Evolutionary conservation across 768 basidiomycete species (phyloP), one percentile per base, ranked within the genome.

Genomic region (Kwoniella sp.): DNA sequence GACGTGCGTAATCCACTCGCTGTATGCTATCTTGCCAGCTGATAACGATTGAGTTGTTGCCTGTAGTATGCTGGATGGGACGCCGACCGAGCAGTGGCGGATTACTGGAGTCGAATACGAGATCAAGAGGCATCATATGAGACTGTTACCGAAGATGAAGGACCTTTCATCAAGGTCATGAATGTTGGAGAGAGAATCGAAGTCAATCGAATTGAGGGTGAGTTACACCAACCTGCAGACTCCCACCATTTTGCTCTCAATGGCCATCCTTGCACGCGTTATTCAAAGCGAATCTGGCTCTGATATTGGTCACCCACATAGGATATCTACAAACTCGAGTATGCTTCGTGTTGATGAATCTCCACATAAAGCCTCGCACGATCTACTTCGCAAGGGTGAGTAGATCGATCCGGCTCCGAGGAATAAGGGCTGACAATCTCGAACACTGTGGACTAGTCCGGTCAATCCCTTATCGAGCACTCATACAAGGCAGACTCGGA

Each of bases 401-500:
- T n/a, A n/a, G n/a, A n/a, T n/a, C n/a, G n/a, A n/a, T n/a, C n/a
- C n/a, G n/a, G n/a, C n/a, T n/a, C n/a, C n/a, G n/a, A n/a, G n/a
- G n/a, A n/a, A n/a, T n/a, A n/a, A n/a, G n/a, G n/a, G 29, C 24
- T 47, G 27, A n/a, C 44, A 21, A n/a, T 46, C 13, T 33, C 33
- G 33, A 33, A 6, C 25, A 19, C 47, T 46, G 19, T 67, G 46
- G 13, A 54, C 46, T 71, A 96, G 93, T 95, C 94, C 19, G 96
- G 96, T n/a, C 93, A 94, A 84, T 95, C 92, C 13, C 83, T 97
- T 62, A 93, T 97, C 71, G 96, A 99, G 78, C 96, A 98, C 77
- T 98, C 95, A 5, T 98, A 94, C 84, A 95, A 94, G 81, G 94
- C 96, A 37, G 96, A 99, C 75, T 92, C 94, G 1, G 95, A 98